Percentiles rank a stretch among this genome's conserved stretches.
phyloP scores from a whole-genome alignment of 2,329 filamentous ascomycete species.

The Aspergillus vadensis region DNA sequence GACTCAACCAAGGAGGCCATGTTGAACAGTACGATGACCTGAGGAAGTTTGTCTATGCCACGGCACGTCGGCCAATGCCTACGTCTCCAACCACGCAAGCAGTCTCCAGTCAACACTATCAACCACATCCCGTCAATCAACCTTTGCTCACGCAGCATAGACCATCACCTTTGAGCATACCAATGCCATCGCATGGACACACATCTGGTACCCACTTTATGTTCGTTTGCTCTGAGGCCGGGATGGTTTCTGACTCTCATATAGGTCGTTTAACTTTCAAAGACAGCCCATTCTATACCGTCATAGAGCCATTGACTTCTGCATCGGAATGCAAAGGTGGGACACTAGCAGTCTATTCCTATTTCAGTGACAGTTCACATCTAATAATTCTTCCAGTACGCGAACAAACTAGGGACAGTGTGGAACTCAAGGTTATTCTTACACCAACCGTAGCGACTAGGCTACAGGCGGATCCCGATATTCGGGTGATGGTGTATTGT shows the following conservation, averaged over 20 bases:
- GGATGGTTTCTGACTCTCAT: constrained; percentile 35
- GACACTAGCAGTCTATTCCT: background rate
- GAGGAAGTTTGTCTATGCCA: constrained; percentile 35
- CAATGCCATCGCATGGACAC: constrained; percentile 35
- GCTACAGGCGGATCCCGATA: constrained; percentile 61
- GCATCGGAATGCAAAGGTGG: constrained; percentile 72
- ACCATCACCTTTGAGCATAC: constrained; percentile 28
- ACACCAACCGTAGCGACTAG: constrained; percentile 57
- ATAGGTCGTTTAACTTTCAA: constrained; percentile 62
- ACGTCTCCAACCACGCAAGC: constrained; percentile 29
- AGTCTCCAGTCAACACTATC: constrained; percentile 28
- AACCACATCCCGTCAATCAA: constrained; percentile 27
- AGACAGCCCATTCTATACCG: constrained; percentile 80
- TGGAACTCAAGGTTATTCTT: constrained; percentile 61
- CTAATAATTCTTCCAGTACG: constrained; percentile 48
- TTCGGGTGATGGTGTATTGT: constrained; percentile 82
- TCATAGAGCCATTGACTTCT: constrained; percentile 65
- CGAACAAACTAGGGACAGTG: constrained; percentile 61
- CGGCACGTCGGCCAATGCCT: constrained; percentile 31
- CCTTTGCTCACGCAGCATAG: constrained; percentile 30
- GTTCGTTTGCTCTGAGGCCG: background rate
- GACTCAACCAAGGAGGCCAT: constrained; percentile 24
- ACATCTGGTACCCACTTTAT: constrained; percentile 28
- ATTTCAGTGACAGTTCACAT: constrained; percentile 26
- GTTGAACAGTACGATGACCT: constrained; percentile 36